Evolutionary conservation across 2,329 filamentous ascomycete genomes (phyloP).

Genomic region (Calonectria pauciramosa): DNA sequence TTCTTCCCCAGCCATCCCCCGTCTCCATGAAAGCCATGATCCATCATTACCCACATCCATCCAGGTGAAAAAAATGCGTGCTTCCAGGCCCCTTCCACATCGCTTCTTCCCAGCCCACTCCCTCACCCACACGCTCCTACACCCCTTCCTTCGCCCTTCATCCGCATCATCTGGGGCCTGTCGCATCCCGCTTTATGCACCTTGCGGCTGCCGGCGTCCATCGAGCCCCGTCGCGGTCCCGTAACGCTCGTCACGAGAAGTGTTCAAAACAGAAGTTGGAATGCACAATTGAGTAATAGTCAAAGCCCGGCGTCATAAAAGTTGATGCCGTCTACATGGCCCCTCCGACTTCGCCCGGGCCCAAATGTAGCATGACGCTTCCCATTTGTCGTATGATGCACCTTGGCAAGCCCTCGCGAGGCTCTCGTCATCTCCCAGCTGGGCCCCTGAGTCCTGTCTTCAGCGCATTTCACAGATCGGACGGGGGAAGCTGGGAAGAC

Average conservation of each 20-base stretch:
- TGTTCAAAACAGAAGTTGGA: constrained; percentile 34
- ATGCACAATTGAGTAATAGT: constrained; percentile 43
- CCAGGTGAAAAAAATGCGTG: constrained; percentile 27
- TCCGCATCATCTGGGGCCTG: constrained; percentile 26
- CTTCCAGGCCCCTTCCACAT: constrained; percentile 41
- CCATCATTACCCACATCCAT: constrained; percentile 23
- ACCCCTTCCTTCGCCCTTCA: constrained; percentile 28
- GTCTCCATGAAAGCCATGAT: constrained; percentile 23
- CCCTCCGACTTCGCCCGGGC: constrained; percentile 41
- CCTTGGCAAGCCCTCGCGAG: constrained; percentile 27
- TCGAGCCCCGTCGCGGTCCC: constrained; percentile 34
- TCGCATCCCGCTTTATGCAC: constrained; percentile 35
- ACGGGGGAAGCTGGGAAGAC: constrained; percentile 22
- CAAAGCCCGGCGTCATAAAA: constrained; percentile 33
- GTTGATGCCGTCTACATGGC: constrained; percentile 16
- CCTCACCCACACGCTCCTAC: not conserved
- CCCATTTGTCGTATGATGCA: constrained; percentile 41
- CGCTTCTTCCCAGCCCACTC: constrained; percentile 12
- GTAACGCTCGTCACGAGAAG: constrained; percentile 38
- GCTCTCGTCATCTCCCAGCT: constrained; percentile 23
- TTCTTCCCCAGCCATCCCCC: constrained; percentile 17
- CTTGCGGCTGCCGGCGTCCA: constrained; percentile 34
- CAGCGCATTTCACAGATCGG: constrained; percentile 9
- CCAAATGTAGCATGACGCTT: constrained; percentile 38
- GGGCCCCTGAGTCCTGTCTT: constrained; percentile 25